These are phyloP conservation scores for Hanseniaspora nectarophila DNA, from an alignment of 805 yeast genomes.

Conservation along the genomic window DNA sequence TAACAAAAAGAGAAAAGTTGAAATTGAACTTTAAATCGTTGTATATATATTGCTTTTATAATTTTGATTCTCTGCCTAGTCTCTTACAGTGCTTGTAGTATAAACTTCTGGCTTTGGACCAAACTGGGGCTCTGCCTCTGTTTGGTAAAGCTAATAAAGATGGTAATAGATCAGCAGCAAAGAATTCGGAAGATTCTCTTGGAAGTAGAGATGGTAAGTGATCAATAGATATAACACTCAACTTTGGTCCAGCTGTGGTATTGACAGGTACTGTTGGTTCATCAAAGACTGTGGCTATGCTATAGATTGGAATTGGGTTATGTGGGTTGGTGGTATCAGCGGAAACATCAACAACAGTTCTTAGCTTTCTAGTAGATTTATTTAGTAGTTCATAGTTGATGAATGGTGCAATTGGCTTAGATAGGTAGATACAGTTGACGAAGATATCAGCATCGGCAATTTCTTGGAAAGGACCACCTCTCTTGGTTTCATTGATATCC, in stretches of 20 bases:
- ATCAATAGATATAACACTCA: conserved; percentile 89
- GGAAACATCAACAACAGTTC: conserved; percentile 92
- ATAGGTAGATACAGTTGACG: conserved; percentile 89
- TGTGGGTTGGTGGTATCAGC: conserved; percentile 98
- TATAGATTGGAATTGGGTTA: conserved; percentile 92
- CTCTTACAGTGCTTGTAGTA: conserved; percentile 78
- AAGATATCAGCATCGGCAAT: conserved; percentile 79
- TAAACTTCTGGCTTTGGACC: conserved; percentile 78
- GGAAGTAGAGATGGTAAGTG: conserved; percentile 93
- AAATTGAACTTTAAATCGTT: conserved; percentile 40
- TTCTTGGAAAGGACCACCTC: conserved; percentile 94
- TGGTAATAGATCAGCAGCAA: conserved; percentile 78
- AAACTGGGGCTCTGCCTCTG: conserved; percentile 73
- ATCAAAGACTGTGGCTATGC: conserved; percentile 76
- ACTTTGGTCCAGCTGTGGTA: conserved; percentile 66
- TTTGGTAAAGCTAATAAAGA: conserved; percentile 73
- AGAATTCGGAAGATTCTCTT: conserved; percentile 91
- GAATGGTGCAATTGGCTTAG: conserved; percentile 89
- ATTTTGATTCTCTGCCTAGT: conserved; percentile 39
- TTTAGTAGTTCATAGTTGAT: conserved; percentile 59
- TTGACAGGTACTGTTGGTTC: conserved; percentile 83
- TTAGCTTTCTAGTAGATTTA: conserved; percentile 55
- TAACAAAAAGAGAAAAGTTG: conserved; percentile 36
- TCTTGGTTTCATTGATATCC: conserved; percentile 95
- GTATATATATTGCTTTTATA: conserved; percentile 21